Evolutionary conservation across 2,329 filamentous ascomycete genomes (phyloP).

Genomic region (Cladophialophora chaetospira): DNA sequence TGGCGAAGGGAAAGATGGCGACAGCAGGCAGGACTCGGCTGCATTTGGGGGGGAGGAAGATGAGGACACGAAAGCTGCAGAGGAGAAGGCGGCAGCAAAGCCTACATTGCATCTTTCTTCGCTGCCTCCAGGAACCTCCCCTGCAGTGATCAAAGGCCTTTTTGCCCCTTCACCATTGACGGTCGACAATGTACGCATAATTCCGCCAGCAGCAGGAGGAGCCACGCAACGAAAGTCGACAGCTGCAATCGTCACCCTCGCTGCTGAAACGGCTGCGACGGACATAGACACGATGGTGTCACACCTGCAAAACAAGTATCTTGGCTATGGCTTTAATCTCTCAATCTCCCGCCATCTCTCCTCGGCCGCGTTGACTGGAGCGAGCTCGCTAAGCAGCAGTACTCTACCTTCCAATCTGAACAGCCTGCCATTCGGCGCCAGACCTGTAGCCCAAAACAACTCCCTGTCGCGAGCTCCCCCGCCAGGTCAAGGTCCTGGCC

Average conservation of each 20-base stretch:
- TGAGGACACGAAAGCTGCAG: constrained; percentile 18
- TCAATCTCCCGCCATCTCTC: constrained; percentile 80
- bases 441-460: constrained; percentile 57
- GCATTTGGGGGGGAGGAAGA: constrained; percentile 13
- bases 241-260: constrained; percentile 77
- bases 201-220: constrained; percentile 55
- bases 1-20: constrained; percentile 10
- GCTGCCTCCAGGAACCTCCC: constrained; percentile 55
- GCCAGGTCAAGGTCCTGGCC: constrained; percentile 56
- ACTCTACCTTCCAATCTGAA: constrained; percentile 47
- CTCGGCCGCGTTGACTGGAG: constrained; percentile 65
- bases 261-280: constrained; percentile 75
- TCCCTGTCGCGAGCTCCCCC: constrained; percentile 53
- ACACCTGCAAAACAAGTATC: constrained; percentile 76
- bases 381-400: constrained; percentile 51
- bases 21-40: constrained; percentile 1
- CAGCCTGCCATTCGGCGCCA: constrained; percentile 77
- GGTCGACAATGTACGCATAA: constrained; percentile 73
- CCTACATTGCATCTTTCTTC: constrained; percentile 58
- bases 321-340: constrained; percentile 82
- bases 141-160: constrained; percentile 52
- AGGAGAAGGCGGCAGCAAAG: constrained; percentile 51
- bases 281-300: constrained; percentile 83
- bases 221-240: constrained; percentile 68
- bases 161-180: constrained; percentile 56